Evolutionary conservation across 805 yeast genomes (phyloP).

Genomic region (Teunomyces funiuensis): DNA sequence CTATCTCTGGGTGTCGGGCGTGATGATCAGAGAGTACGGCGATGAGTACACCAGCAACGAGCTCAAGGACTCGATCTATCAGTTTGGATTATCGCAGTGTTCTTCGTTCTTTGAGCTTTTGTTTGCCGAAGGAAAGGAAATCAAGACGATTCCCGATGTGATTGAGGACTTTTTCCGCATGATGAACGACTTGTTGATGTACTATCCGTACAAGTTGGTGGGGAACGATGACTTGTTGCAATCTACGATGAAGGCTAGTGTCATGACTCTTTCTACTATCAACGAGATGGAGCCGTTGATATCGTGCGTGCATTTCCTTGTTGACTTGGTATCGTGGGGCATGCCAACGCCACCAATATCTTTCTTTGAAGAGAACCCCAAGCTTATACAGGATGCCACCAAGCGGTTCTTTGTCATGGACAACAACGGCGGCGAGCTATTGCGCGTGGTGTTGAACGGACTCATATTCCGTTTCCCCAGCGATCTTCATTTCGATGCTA

Average conservation of each 20-base stretch:
- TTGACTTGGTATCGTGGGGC: conserved; percentile 86
- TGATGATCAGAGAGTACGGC: conserved; percentile 66
- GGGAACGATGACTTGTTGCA: conserved; percentile 45
- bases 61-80: conserved; percentile 64
- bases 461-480: conserved; percentile 68
- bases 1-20: conserved; percentile 87
- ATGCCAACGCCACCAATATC: conserved; percentile 78
- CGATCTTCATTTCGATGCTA: conserved; percentile 71
- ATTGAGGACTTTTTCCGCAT: conserved; percentile 85
- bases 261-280: conserved; percentile 48
- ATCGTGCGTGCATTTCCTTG: conserved; percentile 70
- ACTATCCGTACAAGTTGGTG: conserved; percentile 58
- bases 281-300: conserved; percentile 72
- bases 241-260: conserved; percentile 57
- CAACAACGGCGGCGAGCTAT: conserved; percentile 57
- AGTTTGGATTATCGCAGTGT: conserved; percentile 69
- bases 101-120: conserved; percentile 53
- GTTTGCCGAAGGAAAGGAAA: conserved; percentile 19
- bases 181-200: conserved; percentile 76
- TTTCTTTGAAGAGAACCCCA: conserved; percentile 48
- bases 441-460: conserved; percentile 58
- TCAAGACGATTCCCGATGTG: conserved; percentile 58
- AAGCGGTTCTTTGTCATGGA: conserved; percentile 41
- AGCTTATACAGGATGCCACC: conserved; percentile 21
- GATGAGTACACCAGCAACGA: conserved; percentile 49